Evolutionary conservation across 371 early-diverging fungal genomes (phyloP).

Genomic region (Mucor racemosus): DNA sequence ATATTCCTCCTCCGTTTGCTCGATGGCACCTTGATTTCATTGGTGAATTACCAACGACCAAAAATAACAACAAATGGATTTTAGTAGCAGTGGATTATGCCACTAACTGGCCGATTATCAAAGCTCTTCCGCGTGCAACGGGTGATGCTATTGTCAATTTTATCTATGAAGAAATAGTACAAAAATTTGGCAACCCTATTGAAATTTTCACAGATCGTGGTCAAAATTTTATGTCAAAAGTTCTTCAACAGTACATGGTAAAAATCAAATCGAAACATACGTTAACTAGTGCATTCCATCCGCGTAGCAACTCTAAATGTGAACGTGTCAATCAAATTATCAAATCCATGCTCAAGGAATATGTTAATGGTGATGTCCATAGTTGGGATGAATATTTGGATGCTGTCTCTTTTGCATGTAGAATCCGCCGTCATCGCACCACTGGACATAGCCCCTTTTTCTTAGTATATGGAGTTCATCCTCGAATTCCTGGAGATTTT

Average conservation of each 20-base stretch:
- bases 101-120: slow-evolving; percentile 44
- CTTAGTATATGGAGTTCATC: slow-evolving; percentile 24
- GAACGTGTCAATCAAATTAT: slow-evolving; percentile 29
- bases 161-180: slow-evolving; percentile 36
- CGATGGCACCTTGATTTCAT: slow-evolving; percentile 29
- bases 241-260: background rate
- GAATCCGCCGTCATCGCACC: slow-evolving; percentile 15
- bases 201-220: slow-evolving; percentile 35
- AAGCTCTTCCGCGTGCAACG: slow-evolving; percentile 25
- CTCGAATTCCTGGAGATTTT: slow-evolving; percentile 19
- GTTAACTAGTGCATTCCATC: slow-evolving; percentile 8
- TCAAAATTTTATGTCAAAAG: slow-evolving; percentile 21
- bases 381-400: slow-evolving; percentile 14
- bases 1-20: slow-evolving; percentile 12
- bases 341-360: slow-evolving; percentile 7
- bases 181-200: slow-evolving; percentile 36
- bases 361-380: slow-evolving; percentile 11
- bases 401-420: slow-evolving; percentile 14
- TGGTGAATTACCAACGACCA: slow-evolving; percentile 22
- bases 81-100: slow-evolving; percentile 45
- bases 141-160: too few species aligned
- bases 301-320: slow-evolving; percentile 25
- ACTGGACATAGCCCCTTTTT: slow-evolving; percentile 20
- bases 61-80: slow-evolving; percentile 21
- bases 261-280: background rate